These are phyloP conservation scores for Aspergillus sp. DNA, from an alignment of 2,329 filamentous ascomycete species.

Conservation along the genomic window DNA sequence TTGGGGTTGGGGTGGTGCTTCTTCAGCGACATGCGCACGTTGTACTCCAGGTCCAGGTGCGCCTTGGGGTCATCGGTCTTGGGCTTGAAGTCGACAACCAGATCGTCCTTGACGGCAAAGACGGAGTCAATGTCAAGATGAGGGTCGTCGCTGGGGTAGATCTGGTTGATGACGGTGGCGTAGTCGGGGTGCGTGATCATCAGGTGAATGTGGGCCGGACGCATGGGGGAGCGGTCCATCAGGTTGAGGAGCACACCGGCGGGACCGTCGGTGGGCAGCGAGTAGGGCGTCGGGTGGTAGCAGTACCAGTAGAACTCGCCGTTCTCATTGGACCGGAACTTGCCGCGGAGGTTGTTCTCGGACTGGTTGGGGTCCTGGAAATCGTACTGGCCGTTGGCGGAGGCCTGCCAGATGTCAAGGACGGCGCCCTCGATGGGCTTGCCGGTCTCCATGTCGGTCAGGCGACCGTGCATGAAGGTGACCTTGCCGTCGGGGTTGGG, in stretches of 20 bases:
- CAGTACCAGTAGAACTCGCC: conserved; percentile 69
- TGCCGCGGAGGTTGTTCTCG: conserved; percentile 73
- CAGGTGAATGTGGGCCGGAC: conserved; percentile 62
- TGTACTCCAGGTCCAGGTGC: conserved; percentile 59
- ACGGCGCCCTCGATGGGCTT: conserved; percentile 66
- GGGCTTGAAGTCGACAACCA: conserved; percentile 58
- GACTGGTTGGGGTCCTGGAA: conserved; percentile 72
- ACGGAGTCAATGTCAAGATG: conserved; percentile 60
- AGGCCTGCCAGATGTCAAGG: conserved; percentile 77
- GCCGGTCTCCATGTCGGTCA: conserved; percentile 64
- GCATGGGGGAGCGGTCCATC: conserved; percentile 59
- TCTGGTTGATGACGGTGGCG: conserved; percentile 57
- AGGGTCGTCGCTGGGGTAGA: conserved; percentile 60
- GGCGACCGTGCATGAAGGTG: conserved; percentile 67
- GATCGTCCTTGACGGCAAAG: conserved; percentile 61
- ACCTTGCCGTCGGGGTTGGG: conserved; percentile 56
- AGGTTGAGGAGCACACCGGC: conserved; percentile 53
- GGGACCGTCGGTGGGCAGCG: conserved; percentile 64
- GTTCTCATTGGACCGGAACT: conserved; percentile 69
- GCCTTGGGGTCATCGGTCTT: conserved; percentile 53
- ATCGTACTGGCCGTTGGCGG: conserved; percentile 73
- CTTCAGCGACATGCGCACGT: conserved; percentile 56
- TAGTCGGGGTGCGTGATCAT: conserved; percentile 57
- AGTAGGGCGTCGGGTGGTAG: conserved; percentile 74
- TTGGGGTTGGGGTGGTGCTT: conserved; percentile 40